These are phyloP conservation scores for Phialophora expanda DNA, from an alignment of 2,329 filamentous ascomycete species.

Conservation along the genomic window DNA sequence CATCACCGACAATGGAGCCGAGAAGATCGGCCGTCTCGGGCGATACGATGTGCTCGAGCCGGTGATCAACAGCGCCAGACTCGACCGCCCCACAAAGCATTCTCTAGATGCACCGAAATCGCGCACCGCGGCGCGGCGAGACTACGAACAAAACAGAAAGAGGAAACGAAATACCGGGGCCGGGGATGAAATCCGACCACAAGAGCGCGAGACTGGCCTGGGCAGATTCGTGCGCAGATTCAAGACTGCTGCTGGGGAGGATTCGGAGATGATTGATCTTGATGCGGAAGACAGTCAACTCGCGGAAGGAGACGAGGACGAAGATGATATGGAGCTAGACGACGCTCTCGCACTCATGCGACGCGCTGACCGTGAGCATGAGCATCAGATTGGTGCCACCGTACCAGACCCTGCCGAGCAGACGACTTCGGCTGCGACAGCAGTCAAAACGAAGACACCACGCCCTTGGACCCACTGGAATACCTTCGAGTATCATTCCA, in stretches of 20 bases:
- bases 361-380: constrained; percentile 22
- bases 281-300: constrained; percentile 45
- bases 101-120: background rate
- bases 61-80: background rate
- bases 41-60: constrained; percentile 40
- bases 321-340: constrained; percentile 37
- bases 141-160: constrained; percentile 43
- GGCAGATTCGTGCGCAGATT: constrained; percentile 21
- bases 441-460: constrained; percentile 23
- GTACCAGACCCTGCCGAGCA: constrained; percentile 32
- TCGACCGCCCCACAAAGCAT: background rate
- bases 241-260: constrained; percentile 34
- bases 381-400: background rate
- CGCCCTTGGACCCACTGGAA: constrained; percentile 64
- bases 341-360: constrained; percentile 44
- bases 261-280: constrained; percentile 46
- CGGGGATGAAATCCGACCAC: constrained; percentile 29
- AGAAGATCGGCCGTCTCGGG: constrained; percentile 34
- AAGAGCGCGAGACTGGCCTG: constrained; percentile 20
- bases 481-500: constrained; percentile 92
- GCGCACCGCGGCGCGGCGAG: background rate
- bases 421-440: constrained; percentile 39
- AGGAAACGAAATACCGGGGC: constrained; percentile 53
- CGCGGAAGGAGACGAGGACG: background rate
- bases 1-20: constrained; percentile 1